Base-by-base conservation (phyloP, 768 basidiomycete species). In the Tricholoma sp. region DNA sequence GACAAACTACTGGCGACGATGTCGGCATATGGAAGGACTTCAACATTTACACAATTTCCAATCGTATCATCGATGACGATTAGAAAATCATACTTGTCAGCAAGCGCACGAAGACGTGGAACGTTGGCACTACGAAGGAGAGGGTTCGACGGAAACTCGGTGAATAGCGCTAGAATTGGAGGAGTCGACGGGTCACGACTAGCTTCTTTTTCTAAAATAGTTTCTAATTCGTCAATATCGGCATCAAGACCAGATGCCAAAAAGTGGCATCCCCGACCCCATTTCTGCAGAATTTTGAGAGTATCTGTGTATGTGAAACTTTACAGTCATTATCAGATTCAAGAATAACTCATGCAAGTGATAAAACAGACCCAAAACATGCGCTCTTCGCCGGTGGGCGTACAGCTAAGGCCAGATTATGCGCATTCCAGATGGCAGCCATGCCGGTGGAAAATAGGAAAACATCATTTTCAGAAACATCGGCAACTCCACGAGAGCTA, bases 221-320 rank as follows among this genome's bases (percentile, higher is more conserved):
- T 67, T 59, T 91, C 88, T 0, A 98, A 76, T 29, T 80, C 76
- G 62, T 88, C 84, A 17, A 97, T 80, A 56, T 94, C 91, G 13
- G 78, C 69, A 55, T 91, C 85, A 7, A 86, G 70, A 0, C 95
- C 95, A 58, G 82, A 76, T 6, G 94, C 95, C 45, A 92, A 79
- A 76, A 98, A 95, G 67, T 93, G 80, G 61, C 86, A 92, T 1
- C 96, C 96, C 2, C 91, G 91, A 1, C 96, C 96, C 94, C 94
- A 98, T 71, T 99, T 98, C 63, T 94, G 78, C 1, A 98, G 76
- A 39, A 95, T 82, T 70, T 98, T 98, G 57, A 96, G 81, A 4
- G 96, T 98, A 66, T 98, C 96, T 8, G 85, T 91, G 68, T 98
- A 99, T 0, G 94, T 88, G 71, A 98, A 99, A 13, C 95, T 97